Base-by-base conservation (phyloP, 2,329 filamentous ascomycete genomes). In the Curvularia eragrostidis region DNA sequence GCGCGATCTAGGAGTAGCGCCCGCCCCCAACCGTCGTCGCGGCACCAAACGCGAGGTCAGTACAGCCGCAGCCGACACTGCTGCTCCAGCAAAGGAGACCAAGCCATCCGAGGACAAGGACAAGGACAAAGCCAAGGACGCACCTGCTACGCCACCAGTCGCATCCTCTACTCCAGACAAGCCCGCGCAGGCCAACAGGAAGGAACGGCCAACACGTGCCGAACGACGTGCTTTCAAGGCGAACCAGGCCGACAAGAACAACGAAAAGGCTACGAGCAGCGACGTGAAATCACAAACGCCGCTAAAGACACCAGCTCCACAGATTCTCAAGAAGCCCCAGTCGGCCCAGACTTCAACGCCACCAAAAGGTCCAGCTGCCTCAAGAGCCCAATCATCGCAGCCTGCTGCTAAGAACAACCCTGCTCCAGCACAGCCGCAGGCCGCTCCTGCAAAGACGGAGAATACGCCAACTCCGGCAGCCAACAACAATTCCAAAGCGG, bases 1-100 rank as follows among this genome's bases (percentile, higher is more conserved):
- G 64, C 83, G 86, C 55, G 86, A 89, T 70, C 76, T 88, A 21
- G 86, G 86, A 12, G 78, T 88, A 13, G 78, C 79, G 28, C 60
- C 64, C 23, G 70, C 79, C 30, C 75, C 79, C n/a, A 80, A 79
- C 51, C 80, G 75, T 46, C 69, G 75, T 47, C 73, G 77, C 34
- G 75, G 75, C 15, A 73, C 71, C 57, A 80, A 74, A 59, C 74
- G 74, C 43, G 74, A 77, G 50, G 63, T 71, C 28, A 67, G 66
- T 30, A 43, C 66, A 32, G 60, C 63, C 46, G 52, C 62, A 3
- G 44, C 66, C 18, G 73, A 75, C 15, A 41, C 63, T 19, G 42
- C 52, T 8, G 39, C 67, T 2, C 69, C 61, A 52, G 56, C 65
- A 42, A 72, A 75, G 38, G 71, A 76, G 18, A 46, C 68, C 9